Evolutionary conservation across 306 rosid species (phyloP).

Genomic region (Phaseolus lunatus): DNA sequence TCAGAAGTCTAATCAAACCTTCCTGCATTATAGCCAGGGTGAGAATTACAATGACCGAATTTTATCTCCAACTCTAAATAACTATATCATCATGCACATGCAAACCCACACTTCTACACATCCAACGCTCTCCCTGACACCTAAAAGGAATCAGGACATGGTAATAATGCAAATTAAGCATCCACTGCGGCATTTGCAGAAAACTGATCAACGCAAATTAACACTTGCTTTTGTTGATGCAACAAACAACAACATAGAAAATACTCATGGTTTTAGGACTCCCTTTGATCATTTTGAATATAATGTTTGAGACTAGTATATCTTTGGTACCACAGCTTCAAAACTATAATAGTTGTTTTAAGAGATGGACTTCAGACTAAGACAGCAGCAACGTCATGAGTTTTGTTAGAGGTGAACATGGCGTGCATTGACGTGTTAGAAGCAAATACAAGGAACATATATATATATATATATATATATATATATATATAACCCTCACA

Average conservation of each 20-base stretch:
- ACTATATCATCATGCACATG: background rate
- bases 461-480: background rate
- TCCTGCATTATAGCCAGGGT: slow-evolving; percentile 13
- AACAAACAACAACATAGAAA: background rate
- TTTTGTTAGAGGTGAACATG: background rate
- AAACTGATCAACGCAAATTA: slow-evolving; percentile 15
- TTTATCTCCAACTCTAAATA: background rate
- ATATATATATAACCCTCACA: background rate
- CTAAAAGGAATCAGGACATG: background rate
- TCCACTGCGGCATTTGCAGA: background rate
- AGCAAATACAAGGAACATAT: background rate
- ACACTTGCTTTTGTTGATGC: slow-evolving; percentile 6
- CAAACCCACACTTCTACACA: background rate
- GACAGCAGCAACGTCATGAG: background rate
- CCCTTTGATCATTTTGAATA: background rate
- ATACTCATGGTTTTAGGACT: slow-evolving; percentile 1
- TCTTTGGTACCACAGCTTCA: slow-evolving; percentile 27
- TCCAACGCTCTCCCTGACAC: background rate
- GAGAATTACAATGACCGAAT: background rate
- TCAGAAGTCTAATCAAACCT: slow-evolving; percentile 14
- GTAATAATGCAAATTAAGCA: slow-evolving; percentile 7
- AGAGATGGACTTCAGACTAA: background rate
- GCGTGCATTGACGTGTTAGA: background rate
- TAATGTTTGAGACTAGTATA: background rate
- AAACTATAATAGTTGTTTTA: slow-evolving; percentile 8